Evolutionary conservation across 495 filamentous ascomycete genomes (phyloP).

Genomic region (Podospora sp.): DNA sequence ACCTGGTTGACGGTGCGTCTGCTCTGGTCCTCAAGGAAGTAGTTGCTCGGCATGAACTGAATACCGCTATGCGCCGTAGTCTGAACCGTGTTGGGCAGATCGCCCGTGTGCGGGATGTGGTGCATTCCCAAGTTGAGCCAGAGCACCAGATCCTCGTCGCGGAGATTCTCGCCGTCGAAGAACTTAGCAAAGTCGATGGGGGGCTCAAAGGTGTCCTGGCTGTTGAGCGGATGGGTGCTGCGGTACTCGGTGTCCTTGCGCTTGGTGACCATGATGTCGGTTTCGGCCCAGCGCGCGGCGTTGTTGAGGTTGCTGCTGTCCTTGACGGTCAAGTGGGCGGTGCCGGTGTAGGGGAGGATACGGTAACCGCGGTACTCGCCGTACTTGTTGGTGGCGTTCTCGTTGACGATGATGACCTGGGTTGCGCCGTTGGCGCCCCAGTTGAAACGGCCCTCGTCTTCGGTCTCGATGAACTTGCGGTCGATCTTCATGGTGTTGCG

Average conservation of each 20-base stretch:
- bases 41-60: conserved; percentile 50
- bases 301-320: conserved; percentile 52
- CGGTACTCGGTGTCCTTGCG: conserved; percentile 59
- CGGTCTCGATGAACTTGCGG: conserved; percentile 45
- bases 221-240: conserved; percentile 50
- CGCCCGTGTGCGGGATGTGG: conserved; percentile 59
- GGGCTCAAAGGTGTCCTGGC: conserved; percentile 50
- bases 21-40: conserved; percentile 31
- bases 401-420: conserved; percentile 57
- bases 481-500: conserved; percentile 60
- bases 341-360: conserved; percentile 42
- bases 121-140: conserved; percentile 62
- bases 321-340: conserved; percentile 50
- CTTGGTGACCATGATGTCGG: conserved; percentile 54
- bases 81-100: conserved; percentile 57
- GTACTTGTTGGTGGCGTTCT: conserved; percentile 52
- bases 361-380: conserved; percentile 61
- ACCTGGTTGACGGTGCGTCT: conserved; percentile 43
- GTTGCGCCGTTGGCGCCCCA: conserved; percentile 54
- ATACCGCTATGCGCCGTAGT: conserved; percentile 50
- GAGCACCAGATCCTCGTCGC: conserved; percentile 59
- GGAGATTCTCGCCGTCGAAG: conserved; percentile 55
- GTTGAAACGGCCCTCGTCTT: conserved; percentile 53
- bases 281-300: conserved; percentile 51
- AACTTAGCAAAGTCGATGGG: conserved; percentile 58